Conservation (phyloP, 2,329 filamentous ascomycete genomes). For the Diaporthe citriasiana region DNA sequence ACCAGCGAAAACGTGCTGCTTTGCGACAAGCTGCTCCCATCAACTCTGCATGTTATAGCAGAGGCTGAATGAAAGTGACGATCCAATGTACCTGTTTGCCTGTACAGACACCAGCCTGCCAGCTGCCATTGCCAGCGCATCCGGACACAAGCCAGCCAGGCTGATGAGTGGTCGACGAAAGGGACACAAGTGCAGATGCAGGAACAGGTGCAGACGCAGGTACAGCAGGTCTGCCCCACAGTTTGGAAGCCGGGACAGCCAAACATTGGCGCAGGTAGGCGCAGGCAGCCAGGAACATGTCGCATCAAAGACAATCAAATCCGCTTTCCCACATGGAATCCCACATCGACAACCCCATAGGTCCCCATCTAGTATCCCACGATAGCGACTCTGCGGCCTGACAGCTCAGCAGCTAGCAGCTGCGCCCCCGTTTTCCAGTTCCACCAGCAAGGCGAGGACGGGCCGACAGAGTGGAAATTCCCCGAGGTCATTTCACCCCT, state of each 20-base stretch:
- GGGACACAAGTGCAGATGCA: background rate
- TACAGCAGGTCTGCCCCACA: conserved; percentile 9
- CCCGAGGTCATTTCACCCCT: conserved; percentile 25
- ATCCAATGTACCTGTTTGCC: background rate
- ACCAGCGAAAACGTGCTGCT: background rate
- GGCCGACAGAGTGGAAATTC: conserved; percentile 30
- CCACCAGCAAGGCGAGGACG: conserved; percentile 20
- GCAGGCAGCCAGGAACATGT: conserved; percentile 12
- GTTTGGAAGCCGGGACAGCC: conserved; percentile 8
- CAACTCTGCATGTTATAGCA: background rate
- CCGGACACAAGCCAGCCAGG: background rate
- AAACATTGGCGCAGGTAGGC: background rate
- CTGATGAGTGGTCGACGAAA: background rate
- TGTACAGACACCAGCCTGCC: background rate
- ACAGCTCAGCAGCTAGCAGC: conserved; percentile 8
- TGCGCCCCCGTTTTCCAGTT: conserved; percentile 3
- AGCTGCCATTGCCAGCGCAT: background rate
- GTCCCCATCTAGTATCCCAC: background rate
- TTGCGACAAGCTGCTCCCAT: background rate
- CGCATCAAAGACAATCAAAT: conserved; percentile 21
- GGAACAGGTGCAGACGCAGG: conserved; percentile 25
- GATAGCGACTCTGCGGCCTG: conserved; percentile 8
- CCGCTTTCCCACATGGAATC: conserved; percentile 18
- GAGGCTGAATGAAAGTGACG: background rate
- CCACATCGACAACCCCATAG: conserved; percentile 4